These are phyloP conservation scores for Umbelopsis ramanniana DNA, from an alignment of 192 early-diverging fungal genomes.

Conservation along the genomic window DNA sequence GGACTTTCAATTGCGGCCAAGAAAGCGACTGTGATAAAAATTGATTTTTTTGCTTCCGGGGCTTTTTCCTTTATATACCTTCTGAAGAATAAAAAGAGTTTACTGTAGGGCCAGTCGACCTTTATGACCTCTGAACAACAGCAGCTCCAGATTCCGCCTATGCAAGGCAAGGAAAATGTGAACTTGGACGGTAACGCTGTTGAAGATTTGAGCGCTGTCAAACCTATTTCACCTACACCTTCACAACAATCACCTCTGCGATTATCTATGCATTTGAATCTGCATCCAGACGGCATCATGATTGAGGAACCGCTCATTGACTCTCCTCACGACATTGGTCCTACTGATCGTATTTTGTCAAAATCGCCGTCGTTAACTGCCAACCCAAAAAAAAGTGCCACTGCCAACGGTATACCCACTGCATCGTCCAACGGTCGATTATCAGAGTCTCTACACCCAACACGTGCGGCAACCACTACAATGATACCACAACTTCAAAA, in stretches of 20 bases:
- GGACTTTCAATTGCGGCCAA: too few species aligned
- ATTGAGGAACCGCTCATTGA: neutral
- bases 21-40: too few species aligned
- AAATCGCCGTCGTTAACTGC: neutral
- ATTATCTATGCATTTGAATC: neutral
- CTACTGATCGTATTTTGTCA: neutral
- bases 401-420: neutral
- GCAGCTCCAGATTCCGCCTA: conserved; percentile 1
- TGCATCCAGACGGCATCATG: conserved; percentile 11
- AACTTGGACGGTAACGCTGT: conserved; percentile 8
- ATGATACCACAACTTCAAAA: conserved; percentile 24
- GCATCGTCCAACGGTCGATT: conserved; percentile 27
- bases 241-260: neutral
- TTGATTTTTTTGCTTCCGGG: conserved; percentile 1
- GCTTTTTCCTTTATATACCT: neutral
- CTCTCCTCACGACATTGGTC: neutral
- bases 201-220: conserved; percentile 1
- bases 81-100: neutral
- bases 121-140: conserved; percentile 2
- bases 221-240: conserved; percentile 5
- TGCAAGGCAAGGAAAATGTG: conserved; percentile 1
- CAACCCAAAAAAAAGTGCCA: neutral
- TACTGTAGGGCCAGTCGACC: neutral
- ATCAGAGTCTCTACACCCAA: conserved; percentile 28
- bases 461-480: conserved; percentile 23